Conservation (phyloP, 306 rosid species). For the Inga leiocalycina region DNA sequence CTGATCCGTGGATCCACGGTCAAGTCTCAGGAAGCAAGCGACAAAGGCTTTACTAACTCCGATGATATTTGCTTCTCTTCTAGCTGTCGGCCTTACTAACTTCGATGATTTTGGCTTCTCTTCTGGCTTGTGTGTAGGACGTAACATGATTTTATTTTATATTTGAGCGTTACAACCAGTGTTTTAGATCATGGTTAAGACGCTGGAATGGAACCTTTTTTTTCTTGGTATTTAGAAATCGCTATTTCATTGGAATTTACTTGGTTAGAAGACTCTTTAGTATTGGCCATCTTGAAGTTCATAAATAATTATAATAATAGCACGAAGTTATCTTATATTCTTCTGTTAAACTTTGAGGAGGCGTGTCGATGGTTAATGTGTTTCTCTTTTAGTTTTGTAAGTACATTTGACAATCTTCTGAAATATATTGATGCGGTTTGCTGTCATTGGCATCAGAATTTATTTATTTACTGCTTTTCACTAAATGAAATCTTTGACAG, state of each 20-base stretch:
- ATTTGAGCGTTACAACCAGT: background rate
- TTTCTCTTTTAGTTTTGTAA: background rate
- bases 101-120: background rate
- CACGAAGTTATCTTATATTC: background rate
- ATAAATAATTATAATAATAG: background rate
- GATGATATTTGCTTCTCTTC: background rate
- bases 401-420: background rate
- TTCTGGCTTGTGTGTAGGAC: constrained; percentile 43
- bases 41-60: constrained; percentile 41
- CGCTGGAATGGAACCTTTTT: background rate
- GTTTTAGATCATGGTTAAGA: background rate
- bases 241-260: background rate
- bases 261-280: background rate
- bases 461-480: background rate
- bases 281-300: background rate
- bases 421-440: background rate
- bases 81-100: background rate
- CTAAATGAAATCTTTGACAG: background rate
- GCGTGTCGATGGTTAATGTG: background rate
- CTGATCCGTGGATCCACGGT: constrained; percentile 16
- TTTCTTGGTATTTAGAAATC: background rate
- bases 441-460: background rate
- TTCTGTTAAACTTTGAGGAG: background rate
- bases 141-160: background rate
- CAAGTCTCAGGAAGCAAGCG: constrained; percentile 42